Base-by-base conservation (phyloP, 2,329 filamentous ascomycete genomes). In the Penicillium sclerotigenum region DNA sequence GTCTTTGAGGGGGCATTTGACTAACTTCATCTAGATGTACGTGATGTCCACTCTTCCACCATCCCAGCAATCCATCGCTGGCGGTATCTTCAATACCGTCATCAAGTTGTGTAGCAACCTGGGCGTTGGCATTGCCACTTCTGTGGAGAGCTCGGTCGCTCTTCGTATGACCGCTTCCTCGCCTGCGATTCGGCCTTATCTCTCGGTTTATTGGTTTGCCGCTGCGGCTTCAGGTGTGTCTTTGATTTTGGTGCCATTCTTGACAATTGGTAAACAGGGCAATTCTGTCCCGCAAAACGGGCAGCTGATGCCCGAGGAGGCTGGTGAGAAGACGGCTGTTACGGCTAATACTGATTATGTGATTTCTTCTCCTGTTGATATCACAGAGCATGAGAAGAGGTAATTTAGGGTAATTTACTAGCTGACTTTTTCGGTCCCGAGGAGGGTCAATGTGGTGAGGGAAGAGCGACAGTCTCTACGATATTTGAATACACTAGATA, bases 61-160 rank as follows among this genome's bases (percentile, higher is more conserved):
- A 1, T 76, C 81, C n/a, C 82, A 87, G 60, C 85, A 89, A 62
- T 84, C 83, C 0, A 80, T 88, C 14, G 86, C 85, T 0, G 85
- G 86, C 6, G 85, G 85, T 1, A 83, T 90, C 38, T 85, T 89
- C 65, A 87, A 88, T 68, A 88, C 87, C 3, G 77, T 86, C 22
- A 83, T 83, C 40, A 81, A 85, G 54, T 74, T 88, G 4, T 81
- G 80, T 47, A 79, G 79, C 48, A 85, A 85, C 0, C 73, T 87
- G 1, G 82, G 83, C 4, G 79, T 87, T 52, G 84, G 84, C 1
- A 79, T 88, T 47, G 79, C 83, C 3, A 87, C 85, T 0, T 67
- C 65, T 1, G 52, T 71, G 26, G 59, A 64, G 34, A 63, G 62
- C 51, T 59, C 67, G 2, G 52, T 69, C 6, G 52, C 59, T 2